These are phyloP conservation scores for Alternaria alternata DNA, from an alignment of 2,329 filamentous ascomycete species.

Conservation along the genomic window DNA sequence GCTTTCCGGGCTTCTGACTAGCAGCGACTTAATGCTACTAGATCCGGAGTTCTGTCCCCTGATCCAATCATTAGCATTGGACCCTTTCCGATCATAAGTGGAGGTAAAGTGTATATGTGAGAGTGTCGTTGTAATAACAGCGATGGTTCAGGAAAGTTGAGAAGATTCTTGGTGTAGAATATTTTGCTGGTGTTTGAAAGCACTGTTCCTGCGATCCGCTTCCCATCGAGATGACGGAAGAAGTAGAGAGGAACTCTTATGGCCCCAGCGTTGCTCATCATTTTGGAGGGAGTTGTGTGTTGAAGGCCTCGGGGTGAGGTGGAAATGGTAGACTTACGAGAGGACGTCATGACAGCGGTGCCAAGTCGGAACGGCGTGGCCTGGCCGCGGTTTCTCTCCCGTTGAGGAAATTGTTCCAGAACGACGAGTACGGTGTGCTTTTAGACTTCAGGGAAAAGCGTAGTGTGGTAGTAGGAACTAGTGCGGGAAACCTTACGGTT, in stretches of 20 bases:
- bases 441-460: background rate
- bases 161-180: conserved; percentile 29
- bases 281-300: background rate
- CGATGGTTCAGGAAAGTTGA: conserved; percentile 29
- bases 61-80: conserved; percentile 12
- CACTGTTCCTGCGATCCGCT: conserved; percentile 31
- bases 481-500: background rate
- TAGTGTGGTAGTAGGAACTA: background rate
- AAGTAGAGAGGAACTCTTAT: conserved; percentile 37
- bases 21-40: background rate
- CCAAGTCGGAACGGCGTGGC: background rate
- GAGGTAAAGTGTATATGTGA: background rate
- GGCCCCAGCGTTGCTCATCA: conserved; percentile 49
- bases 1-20: background rate
- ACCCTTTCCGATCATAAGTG: background rate
- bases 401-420: too few relatives aligned
- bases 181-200: conserved; percentile 33
- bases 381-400: too few relatives aligned
- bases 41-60: background rate
- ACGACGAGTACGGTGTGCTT: too few relatives aligned
- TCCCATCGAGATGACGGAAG: background rate
- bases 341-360: background rate
- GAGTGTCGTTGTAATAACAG: background rate
- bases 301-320: background rate
- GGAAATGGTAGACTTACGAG: conserved; percentile 1